A percentile compares a stretch with the other conserved stretches of the same genome.
Evolutionary conservation across 306 rosid species (phyloP).

Genomic region (Datisca glomerata): DNA sequence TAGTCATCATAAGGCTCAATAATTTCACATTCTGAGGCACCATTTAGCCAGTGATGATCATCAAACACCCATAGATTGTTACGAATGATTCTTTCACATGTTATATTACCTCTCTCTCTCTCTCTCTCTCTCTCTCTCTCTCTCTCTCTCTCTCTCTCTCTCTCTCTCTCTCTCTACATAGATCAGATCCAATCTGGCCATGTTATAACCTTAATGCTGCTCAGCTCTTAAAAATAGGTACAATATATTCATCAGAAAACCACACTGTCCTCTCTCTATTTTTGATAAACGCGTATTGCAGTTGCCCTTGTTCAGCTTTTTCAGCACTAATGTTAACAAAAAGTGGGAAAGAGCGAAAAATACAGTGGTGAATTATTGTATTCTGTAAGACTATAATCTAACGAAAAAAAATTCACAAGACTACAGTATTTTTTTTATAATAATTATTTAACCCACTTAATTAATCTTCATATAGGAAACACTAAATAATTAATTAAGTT

Average conservation of each 20-base stretch:
- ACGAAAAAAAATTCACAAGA: slow-evolving; percentile 12
- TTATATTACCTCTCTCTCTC: slow-evolving; percentile 21
- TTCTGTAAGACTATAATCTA: slow-evolving; percentile 9
- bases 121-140: slow-evolving; percentile 14
- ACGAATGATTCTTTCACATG: too few species aligned
- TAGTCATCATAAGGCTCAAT: too few species aligned
- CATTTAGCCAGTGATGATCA: too few species aligned
- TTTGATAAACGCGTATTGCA: slow-evolving; percentile 21
- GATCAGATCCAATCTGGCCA: too few species aligned
- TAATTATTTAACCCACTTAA: too few species aligned
- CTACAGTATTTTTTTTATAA: slow-evolving; percentile 19
- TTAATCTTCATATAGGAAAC: neutral
- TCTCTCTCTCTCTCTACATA: too few species aligned
- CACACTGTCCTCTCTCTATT: slow-evolving; percentile 21
- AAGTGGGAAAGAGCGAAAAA: slow-evolving; percentile 19
- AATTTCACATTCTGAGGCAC: slow-evolving; percentile 3
- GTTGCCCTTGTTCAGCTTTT: slow-evolving; percentile 49
- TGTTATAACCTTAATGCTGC: too few species aligned
- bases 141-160: slow-evolving; percentile 15
- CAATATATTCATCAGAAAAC: too few species aligned
- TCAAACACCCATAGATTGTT: too few species aligned
- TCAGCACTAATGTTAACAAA: slow-evolving; percentile 45
- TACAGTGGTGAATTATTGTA: slow-evolving; percentile 19
- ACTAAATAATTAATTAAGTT: neutral
- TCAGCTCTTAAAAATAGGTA: too few species aligned